Evolutionary conservation across 1,284 basidiomycete species (phyloP).

Genomic region (Heliocybe sulcata): DNA sequence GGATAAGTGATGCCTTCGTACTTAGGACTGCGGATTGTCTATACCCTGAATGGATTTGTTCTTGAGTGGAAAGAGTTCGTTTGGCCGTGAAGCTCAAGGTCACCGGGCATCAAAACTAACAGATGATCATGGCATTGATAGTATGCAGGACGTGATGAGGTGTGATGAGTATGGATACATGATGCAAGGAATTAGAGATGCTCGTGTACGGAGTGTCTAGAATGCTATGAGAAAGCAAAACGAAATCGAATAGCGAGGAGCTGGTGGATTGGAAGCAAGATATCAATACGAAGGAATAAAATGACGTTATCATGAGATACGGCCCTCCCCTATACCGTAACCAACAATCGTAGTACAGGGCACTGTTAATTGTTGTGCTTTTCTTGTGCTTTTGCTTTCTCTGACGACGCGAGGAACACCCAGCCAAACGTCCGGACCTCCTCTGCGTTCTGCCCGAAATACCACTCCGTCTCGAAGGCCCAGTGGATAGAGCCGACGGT

Average conservation of each 20-base stretch:
- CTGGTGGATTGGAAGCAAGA: not conserved
- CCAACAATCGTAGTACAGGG: not conserved
- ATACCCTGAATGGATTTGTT: too few species aligned
- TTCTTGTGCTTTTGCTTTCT: not conserved
- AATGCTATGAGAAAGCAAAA: not conserved
- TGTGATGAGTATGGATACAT: not conserved
- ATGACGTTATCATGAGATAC: not conserved
- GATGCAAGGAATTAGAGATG: not conserved
- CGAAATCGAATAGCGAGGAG: not conserved
- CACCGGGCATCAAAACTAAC: too few species aligned
- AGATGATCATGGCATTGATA: not conserved
- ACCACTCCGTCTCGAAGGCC: conserved; percentile 52
- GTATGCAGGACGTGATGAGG: not conserved
- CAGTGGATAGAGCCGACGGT: conserved; percentile 48
- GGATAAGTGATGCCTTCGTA: too few species aligned
- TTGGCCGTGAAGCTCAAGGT: too few species aligned
- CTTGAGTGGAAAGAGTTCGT: too few species aligned
- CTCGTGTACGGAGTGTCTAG: not conserved
- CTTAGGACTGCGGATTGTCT: too few species aligned
- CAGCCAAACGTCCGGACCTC: conserved; percentile 56
- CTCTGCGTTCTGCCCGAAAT: conserved; percentile 46
- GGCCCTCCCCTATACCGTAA: not conserved
- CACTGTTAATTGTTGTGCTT: not conserved
- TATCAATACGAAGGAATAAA: not conserved
- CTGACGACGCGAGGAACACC: conserved; percentile 38